Conservation (phyloP, 257 asterid species). For the Mitragyna speciosa region DNA sequence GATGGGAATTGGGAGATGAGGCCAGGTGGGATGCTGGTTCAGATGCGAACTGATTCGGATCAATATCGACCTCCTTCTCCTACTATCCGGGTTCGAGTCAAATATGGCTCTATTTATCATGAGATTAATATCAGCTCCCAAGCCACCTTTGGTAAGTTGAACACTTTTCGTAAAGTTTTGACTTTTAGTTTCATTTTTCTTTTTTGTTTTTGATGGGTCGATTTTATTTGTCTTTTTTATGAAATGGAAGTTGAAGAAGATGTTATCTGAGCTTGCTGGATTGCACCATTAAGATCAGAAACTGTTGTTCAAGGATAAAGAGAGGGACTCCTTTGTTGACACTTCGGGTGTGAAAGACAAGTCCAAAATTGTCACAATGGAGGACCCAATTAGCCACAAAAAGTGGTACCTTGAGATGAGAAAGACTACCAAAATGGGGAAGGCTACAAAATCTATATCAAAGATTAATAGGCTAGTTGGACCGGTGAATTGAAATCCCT, state of each 20-base stretch:
- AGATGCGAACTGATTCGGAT: slow-evolving; percentile 41
- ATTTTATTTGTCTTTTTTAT: background rate
- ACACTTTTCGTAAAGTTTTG: background rate
- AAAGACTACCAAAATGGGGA: slow-evolving; percentile 44
- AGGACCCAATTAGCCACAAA: slow-evolving; percentile 52
- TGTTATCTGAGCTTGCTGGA: slow-evolving; percentile 41
- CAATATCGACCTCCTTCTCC: slow-evolving; percentile 35
- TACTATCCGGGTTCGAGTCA: slow-evolving; percentile 46
- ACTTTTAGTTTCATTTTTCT: background rate
- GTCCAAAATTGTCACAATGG: slow-evolving; percentile 41
- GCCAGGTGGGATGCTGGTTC: slow-evolving; percentile 57
- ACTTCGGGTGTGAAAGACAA: slow-evolving; percentile 42
- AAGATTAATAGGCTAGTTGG: slow-evolving; percentile 41
- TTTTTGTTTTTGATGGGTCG: background rate
- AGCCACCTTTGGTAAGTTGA: slow-evolving; percentile 42
- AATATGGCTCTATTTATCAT: slow-evolving; percentile 39
- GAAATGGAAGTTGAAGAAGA: slow-evolving; percentile 49
- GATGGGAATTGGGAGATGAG: slow-evolving; percentile 49
- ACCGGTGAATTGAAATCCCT: slow-evolving; percentile 24
- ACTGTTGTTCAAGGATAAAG: slow-evolving; percentile 38
- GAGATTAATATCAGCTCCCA: slow-evolving; percentile 45
- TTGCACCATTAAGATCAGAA: slow-evolving; percentile 52
- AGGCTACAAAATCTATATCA: slow-evolving; percentile 46
- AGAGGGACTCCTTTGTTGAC: slow-evolving; percentile 43
- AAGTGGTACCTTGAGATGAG: slow-evolving; percentile 44